These are phyloP conservation scores for Solanum chmielewskii DNA, from an alignment of 257 asterid species.

Conservation along the genomic window DNA sequence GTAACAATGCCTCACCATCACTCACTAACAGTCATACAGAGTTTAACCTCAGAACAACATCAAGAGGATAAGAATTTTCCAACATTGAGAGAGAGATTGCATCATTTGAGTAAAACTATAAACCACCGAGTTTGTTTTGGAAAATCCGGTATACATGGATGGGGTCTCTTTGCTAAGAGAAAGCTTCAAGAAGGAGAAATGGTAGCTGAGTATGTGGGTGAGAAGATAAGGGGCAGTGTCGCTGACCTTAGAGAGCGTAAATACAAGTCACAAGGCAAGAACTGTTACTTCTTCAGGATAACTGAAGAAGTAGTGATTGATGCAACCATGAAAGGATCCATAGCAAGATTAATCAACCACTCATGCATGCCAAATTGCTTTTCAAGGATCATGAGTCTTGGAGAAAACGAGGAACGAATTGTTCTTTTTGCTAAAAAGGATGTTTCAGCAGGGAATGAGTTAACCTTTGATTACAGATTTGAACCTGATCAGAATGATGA, in stretches of 20 bases:
- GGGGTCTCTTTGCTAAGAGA: conserved; percentile 1
- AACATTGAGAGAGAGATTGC: neutral
- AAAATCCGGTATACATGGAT: conserved; percentile 1
- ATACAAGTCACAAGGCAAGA: neutral
- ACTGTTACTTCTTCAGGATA: conserved; percentile 2
- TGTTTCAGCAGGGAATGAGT: neutral
- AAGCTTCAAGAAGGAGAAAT: neutral
- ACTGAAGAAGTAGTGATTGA: neutral
- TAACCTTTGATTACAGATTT: conserved; percentile 2
- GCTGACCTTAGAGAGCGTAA: neutral
- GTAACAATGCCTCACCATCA: neutral
- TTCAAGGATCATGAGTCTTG: conserved; percentile 1
- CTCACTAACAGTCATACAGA: neutral
- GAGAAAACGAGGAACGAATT: neutral
- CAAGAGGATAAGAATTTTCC: neutral
- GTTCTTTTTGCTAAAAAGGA: neutral
- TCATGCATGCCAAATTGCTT: conserved; percentile 1
- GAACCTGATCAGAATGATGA: neutral
- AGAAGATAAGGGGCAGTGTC: neutral
- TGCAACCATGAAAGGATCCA: neutral
- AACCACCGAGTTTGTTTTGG: neutral
- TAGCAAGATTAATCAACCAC: neutral
- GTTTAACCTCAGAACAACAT: neutral
- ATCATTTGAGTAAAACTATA: neutral
- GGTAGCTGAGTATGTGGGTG: neutral